Evolutionary conservation across 2,329 filamentous ascomycete genomes (phyloP).

Genomic region (Xylogone sp.): DNA sequence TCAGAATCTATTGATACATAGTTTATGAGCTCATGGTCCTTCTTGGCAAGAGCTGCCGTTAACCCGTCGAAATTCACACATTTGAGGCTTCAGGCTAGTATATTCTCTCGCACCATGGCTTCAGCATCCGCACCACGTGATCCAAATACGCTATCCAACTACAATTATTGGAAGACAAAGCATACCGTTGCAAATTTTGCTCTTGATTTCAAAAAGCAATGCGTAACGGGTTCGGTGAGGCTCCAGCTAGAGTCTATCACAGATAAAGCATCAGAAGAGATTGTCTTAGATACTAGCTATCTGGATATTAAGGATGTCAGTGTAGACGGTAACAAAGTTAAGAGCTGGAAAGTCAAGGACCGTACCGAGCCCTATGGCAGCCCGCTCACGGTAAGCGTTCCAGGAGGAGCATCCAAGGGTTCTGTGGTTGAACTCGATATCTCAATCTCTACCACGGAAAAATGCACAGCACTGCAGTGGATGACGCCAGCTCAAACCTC

Average conservation of each 20-base stretch:
- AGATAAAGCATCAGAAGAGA: constrained; percentile 66
- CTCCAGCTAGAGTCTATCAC: constrained; percentile 76
- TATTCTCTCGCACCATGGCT: constrained; percentile 17
- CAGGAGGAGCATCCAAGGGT: constrained; percentile 50
- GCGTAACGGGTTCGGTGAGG: constrained; percentile 71
- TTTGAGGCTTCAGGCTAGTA: constrained; percentile 4
- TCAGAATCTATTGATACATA: not conserved
- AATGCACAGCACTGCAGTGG: constrained; percentile 94
- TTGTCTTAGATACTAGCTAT: constrained; percentile 85
- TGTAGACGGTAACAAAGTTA: constrained; percentile 58
- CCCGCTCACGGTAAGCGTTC: constrained; percentile 63
- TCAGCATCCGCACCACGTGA: constrained; percentile 50
- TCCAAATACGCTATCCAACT: constrained; percentile 89
- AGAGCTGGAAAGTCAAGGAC: constrained; percentile 62
- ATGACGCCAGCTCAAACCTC: constrained; percentile 89
- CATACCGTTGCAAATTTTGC: constrained; percentile 80
- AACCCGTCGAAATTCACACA: constrained; percentile 9
- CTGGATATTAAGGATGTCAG: constrained; percentile 70
- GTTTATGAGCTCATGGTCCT: constrained; percentile 16
- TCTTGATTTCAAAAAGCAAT: constrained; percentile 78
- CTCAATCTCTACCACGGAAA: constrained; percentile 73
- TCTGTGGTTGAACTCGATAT: constrained; percentile 56
- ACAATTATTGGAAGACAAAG: constrained; percentile 78
- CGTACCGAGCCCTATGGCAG: constrained; percentile 71
- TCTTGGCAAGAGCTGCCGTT: constrained; percentile 12